Conservation (phyloP, 768 basidiomycete species). For the Cystofilobasidium macerans region DNA sequence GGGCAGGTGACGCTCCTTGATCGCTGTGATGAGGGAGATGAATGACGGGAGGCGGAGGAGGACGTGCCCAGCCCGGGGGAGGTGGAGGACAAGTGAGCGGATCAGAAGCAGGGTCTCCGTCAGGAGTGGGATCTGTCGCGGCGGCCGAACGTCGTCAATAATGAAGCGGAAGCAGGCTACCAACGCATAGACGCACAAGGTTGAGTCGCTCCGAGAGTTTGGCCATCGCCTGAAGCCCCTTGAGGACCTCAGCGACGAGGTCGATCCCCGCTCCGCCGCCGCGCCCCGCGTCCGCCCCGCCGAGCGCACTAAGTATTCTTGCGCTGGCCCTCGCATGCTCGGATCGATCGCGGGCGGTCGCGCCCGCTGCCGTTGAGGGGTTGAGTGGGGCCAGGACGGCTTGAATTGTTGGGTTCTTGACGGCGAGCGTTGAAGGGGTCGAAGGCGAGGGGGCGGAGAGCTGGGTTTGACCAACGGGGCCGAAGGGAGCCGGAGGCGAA, state of each 20-base stretch:
- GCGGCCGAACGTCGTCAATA: not conserved
- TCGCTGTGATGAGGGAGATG: slow-evolving; percentile 8
- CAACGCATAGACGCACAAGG: not conserved
- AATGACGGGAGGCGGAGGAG: slow-evolving; percentile 18
- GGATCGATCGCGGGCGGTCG: not conserved
- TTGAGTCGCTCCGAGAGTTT: not conserved
- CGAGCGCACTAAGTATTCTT: not conserved
- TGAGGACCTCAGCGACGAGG: not conserved
- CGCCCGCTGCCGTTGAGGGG: not conserved
- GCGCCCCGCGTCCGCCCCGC: not conserved
- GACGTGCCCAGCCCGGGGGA: slow-evolving; percentile 11
- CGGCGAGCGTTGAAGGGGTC: not conserved
- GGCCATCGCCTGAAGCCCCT: slow-evolving; percentile 1
- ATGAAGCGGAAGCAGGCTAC: not conserved
- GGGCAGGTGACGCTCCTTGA: slow-evolving; percentile 2
- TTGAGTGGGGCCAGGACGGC: not conserved
- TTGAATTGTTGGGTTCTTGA: not conserved
- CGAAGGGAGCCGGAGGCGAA: not conserved
- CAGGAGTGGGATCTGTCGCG: not conserved
- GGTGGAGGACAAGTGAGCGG: slow-evolving; percentile 5
- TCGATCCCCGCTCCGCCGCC: not conserved
- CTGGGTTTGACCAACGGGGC: not conserved
- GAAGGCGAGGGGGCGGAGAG: not conserved
- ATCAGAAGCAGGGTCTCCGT: not conserved
- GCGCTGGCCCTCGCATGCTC: not conserved